Evolutionary conservation across 768 basidiomycete genomes (phyloP).

Genomic region (Mycena belliarum): DNA sequence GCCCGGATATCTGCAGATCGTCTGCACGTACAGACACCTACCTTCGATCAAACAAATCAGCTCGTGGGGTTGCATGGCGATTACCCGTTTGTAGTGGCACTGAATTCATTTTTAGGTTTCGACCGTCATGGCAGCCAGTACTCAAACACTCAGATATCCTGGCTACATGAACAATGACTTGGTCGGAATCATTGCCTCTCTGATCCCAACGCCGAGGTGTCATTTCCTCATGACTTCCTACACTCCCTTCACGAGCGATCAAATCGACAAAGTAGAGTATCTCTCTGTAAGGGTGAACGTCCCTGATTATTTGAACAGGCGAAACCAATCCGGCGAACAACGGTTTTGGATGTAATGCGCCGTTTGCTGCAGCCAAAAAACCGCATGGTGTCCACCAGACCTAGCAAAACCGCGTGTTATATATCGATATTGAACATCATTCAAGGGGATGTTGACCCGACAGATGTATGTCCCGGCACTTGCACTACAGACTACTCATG

Average conservation of each 20-base stretch:
- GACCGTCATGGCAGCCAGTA: conserved; percentile 97
- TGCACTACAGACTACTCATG: background rate
- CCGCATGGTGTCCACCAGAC: conserved; percentile 94
- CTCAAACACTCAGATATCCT: conserved; percentile 94
- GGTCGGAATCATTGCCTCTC: conserved; percentile 92
- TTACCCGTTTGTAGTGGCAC: background rate
- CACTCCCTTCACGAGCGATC: conserved; percentile 96
- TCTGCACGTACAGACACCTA: conserved; percentile 82
- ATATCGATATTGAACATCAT: conserved; percentile 99
- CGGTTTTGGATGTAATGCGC: conserved; percentile 98
- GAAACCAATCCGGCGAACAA: conserved; percentile 93
- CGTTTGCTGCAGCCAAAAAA: conserved; percentile 97
- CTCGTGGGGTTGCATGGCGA: conserved; percentile 49
- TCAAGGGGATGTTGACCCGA: conserved; percentile 97
- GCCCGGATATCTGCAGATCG: conserved; percentile 92
- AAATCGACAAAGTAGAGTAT: conserved; percentile 82
- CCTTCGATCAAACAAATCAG: conserved; percentile 92
- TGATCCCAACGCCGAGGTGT: conserved; percentile 96
- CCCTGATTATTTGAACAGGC: conserved; percentile 52
- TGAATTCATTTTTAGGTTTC: conserved; percentile 63
- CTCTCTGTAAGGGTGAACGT: background rate
- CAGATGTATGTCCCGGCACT: conserved; percentile 65
- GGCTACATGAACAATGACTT: conserved; percentile 99
- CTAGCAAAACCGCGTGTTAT: conserved; percentile 91
- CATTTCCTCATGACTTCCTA: conserved; percentile 99